Evolutionary conservation across 169 alveolate genomes (phyloP).

Genomic region (Eimeria praecox): DNA sequence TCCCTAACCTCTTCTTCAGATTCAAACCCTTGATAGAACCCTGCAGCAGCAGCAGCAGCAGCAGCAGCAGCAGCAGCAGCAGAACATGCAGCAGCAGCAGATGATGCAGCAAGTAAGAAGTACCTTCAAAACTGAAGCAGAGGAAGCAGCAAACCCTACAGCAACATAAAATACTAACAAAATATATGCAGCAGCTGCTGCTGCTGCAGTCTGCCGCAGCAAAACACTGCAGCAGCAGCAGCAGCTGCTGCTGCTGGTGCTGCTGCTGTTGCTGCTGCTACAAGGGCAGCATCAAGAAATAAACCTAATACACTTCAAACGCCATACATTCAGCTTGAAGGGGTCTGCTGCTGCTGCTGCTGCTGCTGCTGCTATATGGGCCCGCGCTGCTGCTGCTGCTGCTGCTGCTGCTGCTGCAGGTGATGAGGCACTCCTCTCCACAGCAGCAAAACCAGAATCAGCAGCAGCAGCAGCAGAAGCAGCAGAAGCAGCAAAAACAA

Average conservation of each 20-base stretch:
- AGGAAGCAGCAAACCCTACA: not conserved
- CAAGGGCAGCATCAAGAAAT: not conserved
- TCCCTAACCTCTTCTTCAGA: slow-evolving; percentile 95
- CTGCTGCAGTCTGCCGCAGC: not conserved
- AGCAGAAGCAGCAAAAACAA: slow-evolving; percentile 8
- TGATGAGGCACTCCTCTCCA: too few species aligned
- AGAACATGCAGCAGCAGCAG: slow-evolving; percentile 6
- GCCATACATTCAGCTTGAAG: not conserved
- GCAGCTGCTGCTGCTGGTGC: slow-evolving; percentile 2
- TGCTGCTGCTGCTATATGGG: slow-evolving; percentile 3
- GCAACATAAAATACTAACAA: not conserved
- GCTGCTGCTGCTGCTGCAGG: not conserved
- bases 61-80: slow-evolving; percentile 30
- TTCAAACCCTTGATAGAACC: slow-evolving; percentile 95
- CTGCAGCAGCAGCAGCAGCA: slow-evolving; percentile 82
- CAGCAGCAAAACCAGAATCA: too few species aligned
- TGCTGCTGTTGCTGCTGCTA: not conserved
- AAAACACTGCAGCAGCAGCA: not conserved
- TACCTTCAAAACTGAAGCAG: too few species aligned
- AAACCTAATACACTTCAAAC: too few species aligned
- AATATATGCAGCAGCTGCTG: not conserved
- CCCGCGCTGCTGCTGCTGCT: not conserved
- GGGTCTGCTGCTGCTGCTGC: not conserved
- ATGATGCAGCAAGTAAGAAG: not conserved
- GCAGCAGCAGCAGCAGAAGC: not conserved